Conservation (phyloP, 805 yeast species). For the Candida sanyiensis region DNA sequence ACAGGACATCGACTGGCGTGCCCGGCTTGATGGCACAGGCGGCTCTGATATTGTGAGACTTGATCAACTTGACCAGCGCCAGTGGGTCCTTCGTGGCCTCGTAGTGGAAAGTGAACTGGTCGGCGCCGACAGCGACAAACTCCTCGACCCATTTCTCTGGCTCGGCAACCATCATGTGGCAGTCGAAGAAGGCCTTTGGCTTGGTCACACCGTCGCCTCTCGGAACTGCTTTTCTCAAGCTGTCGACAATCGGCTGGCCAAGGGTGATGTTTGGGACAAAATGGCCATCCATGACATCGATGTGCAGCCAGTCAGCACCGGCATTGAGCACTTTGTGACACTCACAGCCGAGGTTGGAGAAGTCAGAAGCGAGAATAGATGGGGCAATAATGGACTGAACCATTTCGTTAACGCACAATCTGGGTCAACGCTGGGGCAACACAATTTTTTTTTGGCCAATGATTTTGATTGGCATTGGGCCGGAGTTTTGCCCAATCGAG, state of each 20-base stretch:
- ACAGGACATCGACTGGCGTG: slow-evolving; percentile 79
- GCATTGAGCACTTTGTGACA: slow-evolving; percentile 74
- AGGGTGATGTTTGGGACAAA: slow-evolving; percentile 95
- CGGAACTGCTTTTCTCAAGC: slow-evolving; percentile 75
- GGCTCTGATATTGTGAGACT: slow-evolving; percentile 78
- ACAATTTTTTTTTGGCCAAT: too few species aligned
- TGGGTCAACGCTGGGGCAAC: neutral
- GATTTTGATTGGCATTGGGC: neutral
- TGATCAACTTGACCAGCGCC: slow-evolving; percentile 69
- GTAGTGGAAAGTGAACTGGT: slow-evolving; percentile 92
- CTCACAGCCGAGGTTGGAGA: slow-evolving; percentile 82
- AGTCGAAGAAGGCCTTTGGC: slow-evolving; percentile 66
- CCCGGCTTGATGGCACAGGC: slow-evolving; percentile 94
- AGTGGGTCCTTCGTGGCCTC: slow-evolving; percentile 83
- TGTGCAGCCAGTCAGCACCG: slow-evolving; percentile 95
- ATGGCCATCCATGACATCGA: slow-evolving; percentile 98
- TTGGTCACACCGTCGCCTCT: slow-evolving; percentile 43
- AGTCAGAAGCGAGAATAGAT: slow-evolving; percentile 87
- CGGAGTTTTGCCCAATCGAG: too few species aligned
- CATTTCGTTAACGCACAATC: slow-evolving; percentile 34
- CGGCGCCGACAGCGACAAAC: slow-evolving; percentile 91
- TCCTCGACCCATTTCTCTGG: slow-evolving; percentile 95
- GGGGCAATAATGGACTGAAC: slow-evolving; percentile 88
- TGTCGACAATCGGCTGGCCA: slow-evolving; percentile 84
- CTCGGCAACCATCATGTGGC: slow-evolving; percentile 95